Evolutionary conservation across 1,139 yeast genomes (phyloP).

Genomic region (Candida sp.): DNA sequence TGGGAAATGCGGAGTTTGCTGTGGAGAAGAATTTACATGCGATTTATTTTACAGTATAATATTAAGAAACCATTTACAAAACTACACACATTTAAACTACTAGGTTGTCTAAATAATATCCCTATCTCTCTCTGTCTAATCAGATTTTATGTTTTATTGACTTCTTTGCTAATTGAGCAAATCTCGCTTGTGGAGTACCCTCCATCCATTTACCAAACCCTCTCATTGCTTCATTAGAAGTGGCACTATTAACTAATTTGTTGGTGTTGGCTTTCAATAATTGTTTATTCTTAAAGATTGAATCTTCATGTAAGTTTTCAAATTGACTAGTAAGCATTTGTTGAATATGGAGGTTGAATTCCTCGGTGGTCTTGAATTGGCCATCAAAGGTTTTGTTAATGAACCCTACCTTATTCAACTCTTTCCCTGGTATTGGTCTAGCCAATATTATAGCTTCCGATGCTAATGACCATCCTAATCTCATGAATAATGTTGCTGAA

Average conservation of each 20-base stretch:
- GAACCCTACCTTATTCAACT: conserved; percentile 56
- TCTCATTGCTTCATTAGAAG: conserved; percentile 60
- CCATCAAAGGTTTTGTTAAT: conserved; percentile 49
- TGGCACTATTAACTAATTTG: conserved; percentile 46
- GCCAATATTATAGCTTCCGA: conserved; percentile 73
- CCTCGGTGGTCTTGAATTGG: conserved; percentile 48
- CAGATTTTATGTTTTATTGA: conserved; percentile 53
- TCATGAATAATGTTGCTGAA: conserved; percentile 61
- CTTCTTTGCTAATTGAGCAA: conserved; percentile 52
- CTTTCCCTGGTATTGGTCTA: conserved; percentile 61
- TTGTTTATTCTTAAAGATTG: conserved; percentile 61
- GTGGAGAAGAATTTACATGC: too few relatives aligned
- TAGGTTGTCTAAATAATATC: too few relatives aligned
- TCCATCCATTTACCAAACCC: conserved; percentile 71
- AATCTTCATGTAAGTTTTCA: conserved; percentile 51
- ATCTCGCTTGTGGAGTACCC: conserved; percentile 74
- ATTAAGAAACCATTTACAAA: too few relatives aligned
- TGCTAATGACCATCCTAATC: conserved; percentile 74
- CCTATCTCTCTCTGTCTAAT: not conserved
- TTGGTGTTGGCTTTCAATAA: conserved; percentile 50
- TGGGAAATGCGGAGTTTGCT: too few relatives aligned
- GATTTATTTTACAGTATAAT: too few relatives aligned
- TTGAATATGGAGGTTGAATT: conserved; percentile 55
- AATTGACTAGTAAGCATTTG: conserved; percentile 44
- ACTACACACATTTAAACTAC: too few relatives aligned